Conservation (phyloP, 495 filamentous ascomycete species). For the Penicillium longicatenatum region DNA sequence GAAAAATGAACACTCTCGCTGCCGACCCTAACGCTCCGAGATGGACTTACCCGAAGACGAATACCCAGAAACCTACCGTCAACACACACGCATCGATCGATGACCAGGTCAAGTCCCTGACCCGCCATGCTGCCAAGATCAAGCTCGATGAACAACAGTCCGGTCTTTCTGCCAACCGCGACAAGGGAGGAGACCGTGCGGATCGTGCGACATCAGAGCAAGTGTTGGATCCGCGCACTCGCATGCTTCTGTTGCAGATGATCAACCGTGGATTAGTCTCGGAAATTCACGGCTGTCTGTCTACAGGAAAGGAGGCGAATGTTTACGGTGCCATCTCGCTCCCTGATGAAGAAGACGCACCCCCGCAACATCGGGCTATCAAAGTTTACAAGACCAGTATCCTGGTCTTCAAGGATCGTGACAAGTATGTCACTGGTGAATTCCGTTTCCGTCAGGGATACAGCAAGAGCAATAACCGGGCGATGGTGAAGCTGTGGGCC, state of each 20-base stretch:
- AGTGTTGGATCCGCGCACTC: conserved; percentile 88
- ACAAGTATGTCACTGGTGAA: conserved; percentile 92
- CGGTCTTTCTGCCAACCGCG: conserved; percentile 53
- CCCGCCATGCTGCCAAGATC: conserved; percentile 87
- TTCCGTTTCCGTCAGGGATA: conserved; percentile 80
- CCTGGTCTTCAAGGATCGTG: conserved; percentile 93
- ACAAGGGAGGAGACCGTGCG: conserved; percentile 68
- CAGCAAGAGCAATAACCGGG: conserved; percentile 87
- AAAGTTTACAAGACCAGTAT: conserved; percentile 99
- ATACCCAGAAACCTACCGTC: conserved; percentile 78
- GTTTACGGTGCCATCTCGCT: conserved; percentile 79
- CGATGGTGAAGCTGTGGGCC: conserved; percentile 97
- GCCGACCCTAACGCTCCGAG: conserved; percentile 55
- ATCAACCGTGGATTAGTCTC: conserved; percentile 83
- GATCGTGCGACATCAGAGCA: conserved; percentile 93
- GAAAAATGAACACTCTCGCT: conserved; percentile 58
- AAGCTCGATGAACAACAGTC: conserved; percentile 69
- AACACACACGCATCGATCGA: conserved; percentile 79
- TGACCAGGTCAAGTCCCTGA: conserved; percentile 81
- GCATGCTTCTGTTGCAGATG: conserved; percentile 93
- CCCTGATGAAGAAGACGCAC: conserved; percentile 45
- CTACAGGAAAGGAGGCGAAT: conserved; percentile 96
- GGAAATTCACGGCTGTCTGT: conserved; percentile 87
- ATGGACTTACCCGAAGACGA: conserved; percentile 70
- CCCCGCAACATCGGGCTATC: conserved; percentile 73